A percentile compares a stretch with the other conserved stretches of the same genome.
These are phyloP conservation scores for Phialophora verrucosa DNA, from an alignment of 2,329 filamentous ascomycete genomes.

Conservation along the genomic window DNA sequence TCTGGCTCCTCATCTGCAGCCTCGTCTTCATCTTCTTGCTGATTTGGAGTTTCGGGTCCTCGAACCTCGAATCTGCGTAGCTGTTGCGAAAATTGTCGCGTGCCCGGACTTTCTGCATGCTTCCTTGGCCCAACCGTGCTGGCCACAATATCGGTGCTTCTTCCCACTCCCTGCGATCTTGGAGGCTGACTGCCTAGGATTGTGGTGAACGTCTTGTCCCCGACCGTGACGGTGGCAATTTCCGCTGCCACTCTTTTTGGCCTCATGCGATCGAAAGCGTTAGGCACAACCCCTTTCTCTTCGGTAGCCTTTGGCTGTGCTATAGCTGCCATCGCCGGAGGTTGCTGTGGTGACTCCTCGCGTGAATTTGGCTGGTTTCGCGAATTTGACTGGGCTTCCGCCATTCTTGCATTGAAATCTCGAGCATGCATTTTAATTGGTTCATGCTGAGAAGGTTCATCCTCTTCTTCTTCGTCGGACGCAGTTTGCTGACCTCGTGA, in stretches of 20 bases:
- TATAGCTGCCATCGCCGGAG: slow-evolving; percentile 39
- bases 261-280: slow-evolving; percentile 69
- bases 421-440: slow-evolving; percentile 37
- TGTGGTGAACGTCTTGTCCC: slow-evolving; percentile 69
- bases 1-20: background rate
- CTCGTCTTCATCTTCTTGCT: slow-evolving; percentile 41
- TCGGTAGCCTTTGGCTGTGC: slow-evolving; percentile 43
- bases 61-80: slow-evolving; percentile 29
- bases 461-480: slow-evolving; percentile 30
- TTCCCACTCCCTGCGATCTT: slow-evolving; percentile 39
- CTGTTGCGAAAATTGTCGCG: slow-evolving; percentile 34
- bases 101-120: slow-evolving; percentile 10
- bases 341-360: slow-evolving; percentile 1
- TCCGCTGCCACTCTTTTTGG: slow-evolving; percentile 67
- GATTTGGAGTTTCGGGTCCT: slow-evolving; percentile 32
- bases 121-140: background rate
- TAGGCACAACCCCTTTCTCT: slow-evolving; percentile 56
- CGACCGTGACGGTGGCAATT: slow-evolving; percentile 76
- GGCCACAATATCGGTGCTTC: slow-evolving; percentile 12
- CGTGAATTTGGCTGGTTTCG: background rate
- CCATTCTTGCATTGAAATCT: slow-evolving; percentile 43
- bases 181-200: slow-evolving; percentile 64
- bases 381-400: slow-evolving; percentile 36
- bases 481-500: slow-evolving; percentile 8
- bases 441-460: slow-evolving; percentile 33